A percentile compares a stretch with the other conserved stretches of the same genome.
Evolutionary conservation across 1,284 basidiomycete genomes (phyloP).

Genomic region (Cerrena zonata): DNA sequence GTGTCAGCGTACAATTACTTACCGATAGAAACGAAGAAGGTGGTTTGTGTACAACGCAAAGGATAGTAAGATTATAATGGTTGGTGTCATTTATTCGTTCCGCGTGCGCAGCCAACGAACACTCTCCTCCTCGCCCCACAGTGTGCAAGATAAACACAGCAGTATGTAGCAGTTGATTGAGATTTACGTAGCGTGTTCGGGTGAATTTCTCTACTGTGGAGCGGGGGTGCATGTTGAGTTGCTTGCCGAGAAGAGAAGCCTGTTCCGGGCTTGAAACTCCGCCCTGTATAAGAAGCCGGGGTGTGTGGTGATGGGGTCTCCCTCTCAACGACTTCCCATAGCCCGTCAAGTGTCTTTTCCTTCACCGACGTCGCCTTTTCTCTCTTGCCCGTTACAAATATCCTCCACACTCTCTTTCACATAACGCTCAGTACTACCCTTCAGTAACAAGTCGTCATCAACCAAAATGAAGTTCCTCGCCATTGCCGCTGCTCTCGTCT

Average conservation of each 20-base stretch:
- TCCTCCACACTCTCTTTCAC: conserved; percentile 13
- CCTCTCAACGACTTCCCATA: not conserved
- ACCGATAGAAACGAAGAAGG: too few species aligned
- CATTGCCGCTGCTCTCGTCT: conserved; percentile 38
- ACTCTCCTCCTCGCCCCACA: too few species aligned
- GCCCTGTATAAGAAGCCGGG: conserved; percentile 1
- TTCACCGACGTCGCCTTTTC: conserved; percentile 1
- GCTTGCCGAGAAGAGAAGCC: not conserved
- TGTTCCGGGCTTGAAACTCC: conserved; percentile 1
- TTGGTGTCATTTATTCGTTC: too few species aligned
- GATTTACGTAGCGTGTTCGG: too few species aligned
- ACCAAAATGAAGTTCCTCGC: conserved; percentile 47
- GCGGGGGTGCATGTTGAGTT: not conserved
- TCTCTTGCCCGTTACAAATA: conserved; percentile 1
- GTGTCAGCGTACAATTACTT: too few species aligned
- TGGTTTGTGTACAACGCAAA: too few species aligned
- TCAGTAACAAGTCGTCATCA: too few species aligned
- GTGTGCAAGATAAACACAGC: too few species aligned
- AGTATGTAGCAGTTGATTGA: too few species aligned
- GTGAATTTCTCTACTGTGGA: not conserved
- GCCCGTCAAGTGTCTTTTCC: not conserved
- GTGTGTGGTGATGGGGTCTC: not conserved
- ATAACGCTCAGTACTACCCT: conserved; percentile 6
- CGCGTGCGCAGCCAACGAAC: too few species aligned
- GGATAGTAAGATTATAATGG: too few species aligned